Evolutionary conservation across 768 basidiomycete species (phyloP).

Genomic region (Cantharellus cinnabarinus): DNA sequence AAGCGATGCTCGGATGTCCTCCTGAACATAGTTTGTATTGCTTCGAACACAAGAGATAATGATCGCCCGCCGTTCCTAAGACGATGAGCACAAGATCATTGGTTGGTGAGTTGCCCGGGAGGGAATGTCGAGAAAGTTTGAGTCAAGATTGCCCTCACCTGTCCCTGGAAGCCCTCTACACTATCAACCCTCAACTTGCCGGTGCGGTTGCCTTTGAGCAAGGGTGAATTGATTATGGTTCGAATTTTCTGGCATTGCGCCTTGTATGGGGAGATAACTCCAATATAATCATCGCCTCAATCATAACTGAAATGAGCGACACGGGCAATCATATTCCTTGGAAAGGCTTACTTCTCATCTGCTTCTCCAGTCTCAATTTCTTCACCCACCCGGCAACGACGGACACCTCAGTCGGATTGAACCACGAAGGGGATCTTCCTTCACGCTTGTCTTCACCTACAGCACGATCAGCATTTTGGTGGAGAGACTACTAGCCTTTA

Average conservation of each 20-base stretch:
- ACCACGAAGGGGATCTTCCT: conserved; percentile 46
- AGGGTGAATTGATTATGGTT: conserved; percentile 14
- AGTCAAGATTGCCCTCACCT: neutral
- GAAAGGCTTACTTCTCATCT: conserved; percentile 5
- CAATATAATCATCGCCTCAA: conserved; percentile 32
- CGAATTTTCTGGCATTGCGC: conserved; percentile 36
- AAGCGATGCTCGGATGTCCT: neutral
- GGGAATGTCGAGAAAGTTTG: neutral
- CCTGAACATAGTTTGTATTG: conserved; percentile 1
- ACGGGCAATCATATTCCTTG: no score
- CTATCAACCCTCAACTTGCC: conserved; percentile 35
- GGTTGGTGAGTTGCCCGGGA: no score
- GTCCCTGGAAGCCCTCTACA: conserved; percentile 48
- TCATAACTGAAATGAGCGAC: no score
- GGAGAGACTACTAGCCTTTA: neutral
- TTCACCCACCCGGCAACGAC: conserved; percentile 31
- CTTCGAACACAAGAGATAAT: conserved; percentile 9
- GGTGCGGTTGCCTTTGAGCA: neutral
- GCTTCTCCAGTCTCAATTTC: conserved; percentile 18
- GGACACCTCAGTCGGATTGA: conserved; percentile 40
- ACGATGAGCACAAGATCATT: neutral
- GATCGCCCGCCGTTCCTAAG: conserved; percentile 8
- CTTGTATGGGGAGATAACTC: conserved; percentile 41
- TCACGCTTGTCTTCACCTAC: conserved; percentile 36
- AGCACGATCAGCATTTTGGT: neutral